phyloP scores from a whole-genome alignment of 2,329 filamentous ascomycete species.

The Trichoderma simmonsii region DNA sequence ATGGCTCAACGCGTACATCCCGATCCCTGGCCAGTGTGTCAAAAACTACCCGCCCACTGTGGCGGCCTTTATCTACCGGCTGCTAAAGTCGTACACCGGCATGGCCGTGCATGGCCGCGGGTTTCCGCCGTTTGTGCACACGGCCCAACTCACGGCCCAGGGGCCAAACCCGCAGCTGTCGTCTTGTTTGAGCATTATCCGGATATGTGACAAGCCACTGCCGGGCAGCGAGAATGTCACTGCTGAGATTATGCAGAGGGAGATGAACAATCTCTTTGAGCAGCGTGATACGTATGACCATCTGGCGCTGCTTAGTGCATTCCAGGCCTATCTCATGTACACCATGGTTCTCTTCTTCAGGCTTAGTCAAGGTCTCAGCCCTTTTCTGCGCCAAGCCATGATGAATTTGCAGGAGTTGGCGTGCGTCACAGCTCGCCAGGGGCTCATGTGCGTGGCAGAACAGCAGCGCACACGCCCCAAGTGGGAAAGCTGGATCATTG shows the following conservation, averaged over 20 bases:
- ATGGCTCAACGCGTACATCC: slow-evolving; percentile 48
- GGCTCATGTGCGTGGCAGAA: slow-evolving; percentile 45
- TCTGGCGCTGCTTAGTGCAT: slow-evolving; percentile 38
- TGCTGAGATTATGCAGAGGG: slow-evolving; percentile 36
- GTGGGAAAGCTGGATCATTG: slow-evolving; percentile 54
- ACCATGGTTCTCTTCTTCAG: slow-evolving; percentile 47
- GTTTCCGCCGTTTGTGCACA: slow-evolving; percentile 45
- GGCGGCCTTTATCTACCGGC: slow-evolving; percentile 38
- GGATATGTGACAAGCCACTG: slow-evolving; percentile 37
- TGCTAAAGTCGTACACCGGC: slow-evolving; percentile 44
- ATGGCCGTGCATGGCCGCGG: slow-evolving; percentile 36
- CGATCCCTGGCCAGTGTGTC: slow-evolving; percentile 39
- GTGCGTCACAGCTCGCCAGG: slow-evolving; percentile 36
- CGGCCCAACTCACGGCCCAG: slow-evolving; percentile 31
- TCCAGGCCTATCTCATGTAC: slow-evolving; percentile 55
- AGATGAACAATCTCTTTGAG: slow-evolving; percentile 42
- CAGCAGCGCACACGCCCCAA: slow-evolving; percentile 36
- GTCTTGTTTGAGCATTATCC: slow-evolving; percentile 41
- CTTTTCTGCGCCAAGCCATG: slow-evolving; percentile 41
- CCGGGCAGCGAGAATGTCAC: slow-evolving; percentile 33
- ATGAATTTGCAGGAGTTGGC: slow-evolving; percentile 52
- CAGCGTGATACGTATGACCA: slow-evolving; percentile 28
- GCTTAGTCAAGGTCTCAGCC: slow-evolving; percentile 23
- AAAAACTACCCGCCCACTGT: slow-evolving; percentile 42
- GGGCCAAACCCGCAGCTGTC: slow-evolving; percentile 33